Evolutionary conservation across 2,329 filamentous ascomycete genomes (phyloP).

Genomic region (Knufia fluminis): DNA sequence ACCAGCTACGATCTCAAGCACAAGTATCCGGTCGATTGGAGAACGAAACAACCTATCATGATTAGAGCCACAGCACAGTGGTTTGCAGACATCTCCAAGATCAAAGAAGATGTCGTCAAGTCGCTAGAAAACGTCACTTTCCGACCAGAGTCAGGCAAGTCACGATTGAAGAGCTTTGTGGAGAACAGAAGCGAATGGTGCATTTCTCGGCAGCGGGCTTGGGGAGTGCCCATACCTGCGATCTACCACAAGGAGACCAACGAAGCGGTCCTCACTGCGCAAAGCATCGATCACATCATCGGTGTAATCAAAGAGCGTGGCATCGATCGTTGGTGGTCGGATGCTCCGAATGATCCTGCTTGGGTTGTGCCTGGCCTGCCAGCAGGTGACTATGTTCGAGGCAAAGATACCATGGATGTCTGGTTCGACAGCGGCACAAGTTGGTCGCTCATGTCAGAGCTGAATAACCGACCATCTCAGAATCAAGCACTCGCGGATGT

Average conservation of each 20-base stretch:
- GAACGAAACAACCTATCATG: constrained; percentile 86
- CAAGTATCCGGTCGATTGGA: constrained; percentile 98
- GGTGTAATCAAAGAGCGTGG: constrained; percentile 65
- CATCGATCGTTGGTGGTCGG: constrained; percentile 92
- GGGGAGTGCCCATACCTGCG: constrained; percentile 93
- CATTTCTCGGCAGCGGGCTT: constrained; percentile 88
- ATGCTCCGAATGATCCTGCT: constrained; percentile 60
- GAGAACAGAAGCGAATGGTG: constrained; percentile 91
- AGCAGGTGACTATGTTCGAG: constrained; percentile 46
- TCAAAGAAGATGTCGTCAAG: constrained; percentile 64
- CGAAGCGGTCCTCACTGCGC: constrained; percentile 66
- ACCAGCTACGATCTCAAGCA: constrained; percentile 64
- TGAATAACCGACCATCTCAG: constrained; percentile 15
- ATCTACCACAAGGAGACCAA: constrained; percentile 63
- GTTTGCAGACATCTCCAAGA: constrained; percentile 85
- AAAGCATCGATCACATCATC: constrained; percentile 78
- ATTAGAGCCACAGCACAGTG: constrained; percentile 90
- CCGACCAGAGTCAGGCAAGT: constrained; percentile 63
- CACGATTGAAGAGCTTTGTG: constrained; percentile 74
- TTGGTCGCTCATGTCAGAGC: constrained; percentile 55
- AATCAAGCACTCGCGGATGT: constrained; percentile 55
- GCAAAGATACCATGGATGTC: constrained; percentile 95
- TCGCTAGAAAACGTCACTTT: constrained; percentile 67
- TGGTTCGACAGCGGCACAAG: constrained; percentile 98
- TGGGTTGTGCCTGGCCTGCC: constrained; percentile 65